A percentile compares a stretch with the other conserved stretches of the same genome.
These are phyloP conservation scores for Verticillium klebahnii DNA, from an alignment of 2,329 filamentous ascomycete species.

Conservation along the genomic window DNA sequence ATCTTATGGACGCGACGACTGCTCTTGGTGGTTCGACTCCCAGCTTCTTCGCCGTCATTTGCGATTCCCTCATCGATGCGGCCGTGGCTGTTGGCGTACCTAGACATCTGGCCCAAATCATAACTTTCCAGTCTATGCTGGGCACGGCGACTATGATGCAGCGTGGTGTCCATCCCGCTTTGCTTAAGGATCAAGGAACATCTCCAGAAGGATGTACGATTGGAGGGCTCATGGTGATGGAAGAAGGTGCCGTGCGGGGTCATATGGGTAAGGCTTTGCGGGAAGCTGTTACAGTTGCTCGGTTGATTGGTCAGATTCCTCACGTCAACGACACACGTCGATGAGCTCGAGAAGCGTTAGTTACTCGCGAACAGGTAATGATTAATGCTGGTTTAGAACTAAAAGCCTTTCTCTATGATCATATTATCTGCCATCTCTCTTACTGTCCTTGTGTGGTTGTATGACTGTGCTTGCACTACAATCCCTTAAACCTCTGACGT, in stretches of 20 bases:
- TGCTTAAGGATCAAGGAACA: constrained; percentile 53
- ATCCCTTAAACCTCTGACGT: neutral
- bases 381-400: too few species aligned
- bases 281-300: constrained; percentile 42
- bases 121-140: constrained; percentile 56
- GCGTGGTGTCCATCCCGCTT: constrained; percentile 48
- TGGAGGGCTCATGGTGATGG: constrained; percentile 52
- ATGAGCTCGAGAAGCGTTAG: neutral
- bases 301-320: constrained; percentile 30
- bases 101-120: constrained; percentile 47
- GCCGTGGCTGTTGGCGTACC: constrained; percentile 57
- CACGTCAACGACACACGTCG: constrained; percentile 35
- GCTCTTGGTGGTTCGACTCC: constrained; percentile 57
- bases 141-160: constrained; percentile 51
- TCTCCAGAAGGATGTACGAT: constrained; percentile 60
- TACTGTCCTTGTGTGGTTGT: too few species aligned
- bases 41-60: constrained; percentile 54
- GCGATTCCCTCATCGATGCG: constrained; percentile 55
- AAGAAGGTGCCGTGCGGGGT: constrained; percentile 49
- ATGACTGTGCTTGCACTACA: too few species aligned
- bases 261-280: constrained; percentile 35
- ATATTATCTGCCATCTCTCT: too few species aligned
- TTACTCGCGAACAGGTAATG: too few species aligned
- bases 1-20: constrained; percentile 52
- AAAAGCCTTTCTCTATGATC: too few species aligned